Evolutionary conservation across 371 early-diverging fungal species (phyloP), one percentile per base, ranked within the genome.

Genomic region (Apophysomyces variabilis): DNA sequence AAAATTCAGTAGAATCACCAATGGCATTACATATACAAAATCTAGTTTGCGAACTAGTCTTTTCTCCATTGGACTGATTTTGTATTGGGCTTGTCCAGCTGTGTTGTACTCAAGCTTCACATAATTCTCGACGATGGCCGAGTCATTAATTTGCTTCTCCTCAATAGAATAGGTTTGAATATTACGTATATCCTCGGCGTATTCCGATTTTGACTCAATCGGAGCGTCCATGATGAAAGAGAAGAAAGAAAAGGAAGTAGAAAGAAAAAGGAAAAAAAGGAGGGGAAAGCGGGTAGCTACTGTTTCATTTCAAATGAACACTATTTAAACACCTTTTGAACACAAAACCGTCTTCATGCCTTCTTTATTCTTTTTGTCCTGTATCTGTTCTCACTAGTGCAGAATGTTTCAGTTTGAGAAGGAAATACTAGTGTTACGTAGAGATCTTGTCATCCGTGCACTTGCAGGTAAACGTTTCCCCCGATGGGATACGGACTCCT

Each of bases 1-100:
- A 45, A 74, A 70, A 58, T 70, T 70, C 43, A 74, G 58, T 18
- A 74, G 26, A 35, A 68, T 62, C 41, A 74, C 58, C 43, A 64
- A 65, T 38, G 74, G 74, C 74, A 74, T 74, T 36, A 74, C 74
- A 62, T 68, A 70, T 16, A 74, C 39, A 37, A 50, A 74, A 47
- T 74, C 74, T 16, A 74, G 38, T 26, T 68, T 67, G 56, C 74
- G 68, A 4, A 74, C 74, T 9, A 68, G 61, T 7, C 14, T 35
- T 41, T 58, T 70, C 41, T 79, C 76, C 7, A 50, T 58, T 1
- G 35, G 38, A 37, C 50, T 45, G 16, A 66, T 59, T 36, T 47
- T 57, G 44, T 71, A 69, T 41, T 64, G 54, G 26, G 50, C 65
- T 6, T 73, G 69, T 32, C 78, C 78, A 7, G 66, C 61, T 7